Base-by-base conservation (phyloP, 73 alveolate species). In the Diophrys appendiculata region DNA sequence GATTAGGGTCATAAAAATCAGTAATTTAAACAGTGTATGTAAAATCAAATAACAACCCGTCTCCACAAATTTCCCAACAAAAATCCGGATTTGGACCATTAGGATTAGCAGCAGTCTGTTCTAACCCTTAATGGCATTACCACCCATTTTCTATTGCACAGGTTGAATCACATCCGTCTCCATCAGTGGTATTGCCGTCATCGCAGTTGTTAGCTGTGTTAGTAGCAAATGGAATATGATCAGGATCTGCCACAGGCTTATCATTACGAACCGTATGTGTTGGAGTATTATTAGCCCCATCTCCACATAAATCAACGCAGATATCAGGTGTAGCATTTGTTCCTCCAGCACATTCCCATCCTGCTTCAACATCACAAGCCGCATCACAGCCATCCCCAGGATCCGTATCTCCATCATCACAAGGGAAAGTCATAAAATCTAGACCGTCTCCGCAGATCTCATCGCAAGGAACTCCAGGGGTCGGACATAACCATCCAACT, bases 331-430 rank as follows among this genome's bases (percentile, higher is more conserved):
- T 29, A 24, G 75, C 18, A 8, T 80, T 25, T 0, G 71, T 55
- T 2, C 94, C 94, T 29, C 78, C 78, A 29, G 84, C 26, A 33
- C 95, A 88, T 1, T 65, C 43, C 65, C 73, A 88, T 2, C 88
- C 89, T 18, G 65, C 72, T 43, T 88, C 95, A 11, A 88, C 70
- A 0, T 32, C 43, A 67, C 95, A 88, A 0, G 2, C 23, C 14
- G 95, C 55, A 56, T 68, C 43, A 72, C 95, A 88, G 0, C 95
- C 95, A 76, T 88, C 95, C 8, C 79, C 76, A 28, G 56, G 35
- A 0, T 23, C 22, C 1, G 43, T 67, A 76, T 76, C 76, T n/a
- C 94, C 94, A 76, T 82, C 94, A 60, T 88, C 94, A 14, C 94
- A 87, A 8, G 33, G 52, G 18, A 11, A 43, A 11, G 5, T 18